These are phyloP conservation scores for Mycena crocata DNA, from an alignment of 768 basidiomycete genomes.

Conservation along the genomic window DNA sequence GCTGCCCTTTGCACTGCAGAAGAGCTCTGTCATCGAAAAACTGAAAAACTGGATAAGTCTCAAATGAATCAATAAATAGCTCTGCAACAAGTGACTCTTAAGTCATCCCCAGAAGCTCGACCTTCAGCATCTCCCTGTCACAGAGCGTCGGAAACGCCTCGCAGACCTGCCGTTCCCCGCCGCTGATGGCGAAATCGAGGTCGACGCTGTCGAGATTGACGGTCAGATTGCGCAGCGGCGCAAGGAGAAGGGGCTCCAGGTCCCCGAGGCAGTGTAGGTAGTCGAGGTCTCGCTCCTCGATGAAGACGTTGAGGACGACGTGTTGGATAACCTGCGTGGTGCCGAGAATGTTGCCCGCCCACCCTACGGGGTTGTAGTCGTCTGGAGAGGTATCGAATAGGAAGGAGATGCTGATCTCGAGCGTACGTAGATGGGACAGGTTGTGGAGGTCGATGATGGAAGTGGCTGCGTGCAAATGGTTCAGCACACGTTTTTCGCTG, in stretches of 20 bases:
- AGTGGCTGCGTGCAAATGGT: background rate
- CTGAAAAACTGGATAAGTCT: too few species aligned
- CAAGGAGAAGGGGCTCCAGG: conserved; percentile 9
- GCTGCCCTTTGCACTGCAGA: too few species aligned
- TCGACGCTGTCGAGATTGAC: conserved; percentile 12
- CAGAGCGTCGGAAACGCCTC: conserved; percentile 9
- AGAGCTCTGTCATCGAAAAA: too few species aligned
- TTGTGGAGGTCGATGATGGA: conserved; percentile 5
- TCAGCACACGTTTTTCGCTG: background rate
- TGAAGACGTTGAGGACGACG: conserved; percentile 19
- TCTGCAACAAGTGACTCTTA: too few species aligned
- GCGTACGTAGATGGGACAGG: conserved; percentile 13
- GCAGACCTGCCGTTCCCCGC: conserved; percentile 7
- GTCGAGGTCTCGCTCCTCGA: conserved; percentile 18
- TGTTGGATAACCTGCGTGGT: background rate
- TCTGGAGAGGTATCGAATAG: conserved; percentile 5
- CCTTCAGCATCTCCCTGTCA: background rate
- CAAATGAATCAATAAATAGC: too few species aligned
- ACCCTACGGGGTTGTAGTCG: conserved; percentile 13
- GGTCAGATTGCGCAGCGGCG: conserved; percentile 12
- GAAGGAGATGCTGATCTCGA: conserved; percentile 17
- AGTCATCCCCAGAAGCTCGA: conserved; percentile 8
- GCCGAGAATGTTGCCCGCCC: conserved; percentile 11
- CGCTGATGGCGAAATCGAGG: conserved; percentile 14
- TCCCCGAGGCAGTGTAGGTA: conserved; percentile 4